Conservation (phyloP, 2,329 filamentous ascomycete genomes). For the Hymenoscyphus scutula region DNA sequence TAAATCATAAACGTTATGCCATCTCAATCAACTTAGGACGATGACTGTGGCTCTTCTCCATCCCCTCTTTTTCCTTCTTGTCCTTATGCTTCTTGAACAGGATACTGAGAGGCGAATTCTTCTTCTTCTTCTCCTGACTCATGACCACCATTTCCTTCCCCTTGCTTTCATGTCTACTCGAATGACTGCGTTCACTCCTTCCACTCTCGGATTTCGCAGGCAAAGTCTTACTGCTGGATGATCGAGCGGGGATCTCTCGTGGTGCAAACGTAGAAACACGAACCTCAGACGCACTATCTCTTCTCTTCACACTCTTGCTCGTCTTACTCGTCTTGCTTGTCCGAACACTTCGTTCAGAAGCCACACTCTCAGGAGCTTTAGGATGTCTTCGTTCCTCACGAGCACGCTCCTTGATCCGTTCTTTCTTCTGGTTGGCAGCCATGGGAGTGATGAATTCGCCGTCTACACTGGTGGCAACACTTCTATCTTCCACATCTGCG, state of each 20-base stretch:
- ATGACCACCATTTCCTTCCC: conserved; percentile 11
- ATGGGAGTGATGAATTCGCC: conserved; percentile 32
- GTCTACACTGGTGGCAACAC: conserved; percentile 35
- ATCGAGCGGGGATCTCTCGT: conserved; percentile 7
- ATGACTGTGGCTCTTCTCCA: conserved; percentile 7
- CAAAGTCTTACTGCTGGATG: background rate
- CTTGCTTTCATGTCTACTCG: conserved; percentile 10
- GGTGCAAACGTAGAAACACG: background rate
- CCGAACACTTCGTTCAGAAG: conserved; percentile 9
- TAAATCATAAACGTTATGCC: background rate
- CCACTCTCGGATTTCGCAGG: conserved; percentile 9
- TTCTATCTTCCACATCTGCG: conserved; percentile 31
- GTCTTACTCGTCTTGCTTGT: conserved; percentile 2
- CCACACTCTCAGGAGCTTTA: conserved; percentile 11
- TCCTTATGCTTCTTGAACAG: conserved; percentile 18
- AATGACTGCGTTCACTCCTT: background rate
- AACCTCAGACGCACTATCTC: background rate
- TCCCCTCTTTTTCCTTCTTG: conserved; percentile 12
- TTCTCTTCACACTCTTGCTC: background rate
- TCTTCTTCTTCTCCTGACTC: conserved; percentile 17
- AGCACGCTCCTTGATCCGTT: conserved; percentile 14
- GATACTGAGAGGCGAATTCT: conserved; percentile 1
- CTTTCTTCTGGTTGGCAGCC: conserved; percentile 16
- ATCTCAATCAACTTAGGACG: conserved; percentile 15
- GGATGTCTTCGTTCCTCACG: conserved; percentile 12